Percentiles rank a stretch among this genome's conserved stretches.
Conservation (phyloP, 2,329 filamentous ascomycete species). For the Sclerotinia minor region DNA sequence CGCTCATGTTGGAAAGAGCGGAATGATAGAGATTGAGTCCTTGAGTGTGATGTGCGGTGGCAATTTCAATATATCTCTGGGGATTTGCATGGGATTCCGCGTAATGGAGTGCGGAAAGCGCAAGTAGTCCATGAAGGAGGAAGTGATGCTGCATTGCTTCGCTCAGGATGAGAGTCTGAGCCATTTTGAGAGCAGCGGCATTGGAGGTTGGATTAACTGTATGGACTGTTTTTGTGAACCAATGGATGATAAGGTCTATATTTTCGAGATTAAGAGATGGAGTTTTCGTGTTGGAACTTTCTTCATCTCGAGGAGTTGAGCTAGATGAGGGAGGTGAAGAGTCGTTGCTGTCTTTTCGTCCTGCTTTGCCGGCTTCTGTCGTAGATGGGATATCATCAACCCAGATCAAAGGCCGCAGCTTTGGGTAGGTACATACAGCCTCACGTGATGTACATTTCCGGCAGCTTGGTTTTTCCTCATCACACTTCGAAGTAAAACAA, state of each 20-base stretch:
- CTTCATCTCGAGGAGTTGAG: neutral
- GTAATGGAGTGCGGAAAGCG: neutral
- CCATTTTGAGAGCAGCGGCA: neutral
- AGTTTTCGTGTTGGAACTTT: neutral
- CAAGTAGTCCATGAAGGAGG: neutral
- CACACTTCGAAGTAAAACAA: slow-evolving; percentile 3
- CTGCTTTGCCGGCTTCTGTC: neutral
- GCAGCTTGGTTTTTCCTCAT: neutral
- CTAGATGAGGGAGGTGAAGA: neutral
- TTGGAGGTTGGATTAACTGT: neutral
- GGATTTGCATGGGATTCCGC: neutral
- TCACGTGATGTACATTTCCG: slow-evolving; percentile 1
- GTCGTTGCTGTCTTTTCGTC: neutral
- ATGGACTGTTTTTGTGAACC: slow-evolving; percentile 10
- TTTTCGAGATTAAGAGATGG: slow-evolving; percentile 3
- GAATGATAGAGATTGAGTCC: neutral
- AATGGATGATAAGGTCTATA: neutral
- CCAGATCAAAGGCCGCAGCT: neutral
- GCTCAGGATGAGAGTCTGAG: neutral
- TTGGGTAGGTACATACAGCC: neutral
- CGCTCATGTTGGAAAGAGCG: neutral
- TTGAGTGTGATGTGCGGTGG: neutral
- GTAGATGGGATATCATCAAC: neutral
- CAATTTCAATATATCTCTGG: slow-evolving; percentile 8
- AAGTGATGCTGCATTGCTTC: neutral